These are phyloP conservation scores for Plantago coronopus DNA, from an alignment of 305 asterid genomes.

Conservation along the genomic window DNA sequence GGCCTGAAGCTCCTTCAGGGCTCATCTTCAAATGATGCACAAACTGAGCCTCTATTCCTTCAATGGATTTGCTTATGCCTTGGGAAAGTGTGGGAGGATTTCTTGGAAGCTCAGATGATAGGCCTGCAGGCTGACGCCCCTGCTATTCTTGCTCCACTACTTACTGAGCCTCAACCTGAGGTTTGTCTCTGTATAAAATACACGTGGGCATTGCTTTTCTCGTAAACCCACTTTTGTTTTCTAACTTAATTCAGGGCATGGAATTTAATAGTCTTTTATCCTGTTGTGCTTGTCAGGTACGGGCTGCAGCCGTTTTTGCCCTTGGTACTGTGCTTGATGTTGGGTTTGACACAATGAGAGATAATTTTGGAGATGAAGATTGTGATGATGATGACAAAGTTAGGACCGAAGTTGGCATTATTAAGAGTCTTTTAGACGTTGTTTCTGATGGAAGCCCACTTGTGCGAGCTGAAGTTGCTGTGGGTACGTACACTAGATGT, in stretches of 20 bases:
- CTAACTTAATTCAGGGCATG: neutral
- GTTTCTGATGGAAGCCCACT: conserved; percentile 97
- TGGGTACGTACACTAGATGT: conserved; percentile 52
- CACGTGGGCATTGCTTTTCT: neutral
- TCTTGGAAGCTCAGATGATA: conserved; percentile 69
- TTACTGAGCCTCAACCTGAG: conserved; percentile 96
- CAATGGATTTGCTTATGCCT: conserved; percentile 98
- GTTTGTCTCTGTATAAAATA: conserved; percentile 34
- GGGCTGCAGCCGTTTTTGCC: conserved; percentile 94
- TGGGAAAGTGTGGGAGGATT: conserved; percentile 98
- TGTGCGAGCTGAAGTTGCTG: conserved; percentile 95
- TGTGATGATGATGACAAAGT: conserved; percentile 89
- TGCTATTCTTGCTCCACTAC: conserved; percentile 70
- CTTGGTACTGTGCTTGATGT: conserved; percentile 84
- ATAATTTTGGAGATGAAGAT: conserved; percentile 78
- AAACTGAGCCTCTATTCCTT: conserved; percentile 84
- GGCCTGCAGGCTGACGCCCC: conserved; percentile 90
- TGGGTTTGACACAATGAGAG: conserved; percentile 74
- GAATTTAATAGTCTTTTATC: neutral
- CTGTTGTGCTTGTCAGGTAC: conserved; percentile 44
- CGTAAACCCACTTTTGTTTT: neutral
- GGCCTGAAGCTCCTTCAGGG: conserved; percentile 89
- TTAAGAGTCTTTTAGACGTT: conserved; percentile 71
- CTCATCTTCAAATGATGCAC: conserved; percentile 72
- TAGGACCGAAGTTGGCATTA: conserved; percentile 64